These are phyloP conservation scores for Diplogelasinospora grovesii DNA, from an alignment of 495 filamentous ascomycete species.

Conservation along the genomic window DNA sequence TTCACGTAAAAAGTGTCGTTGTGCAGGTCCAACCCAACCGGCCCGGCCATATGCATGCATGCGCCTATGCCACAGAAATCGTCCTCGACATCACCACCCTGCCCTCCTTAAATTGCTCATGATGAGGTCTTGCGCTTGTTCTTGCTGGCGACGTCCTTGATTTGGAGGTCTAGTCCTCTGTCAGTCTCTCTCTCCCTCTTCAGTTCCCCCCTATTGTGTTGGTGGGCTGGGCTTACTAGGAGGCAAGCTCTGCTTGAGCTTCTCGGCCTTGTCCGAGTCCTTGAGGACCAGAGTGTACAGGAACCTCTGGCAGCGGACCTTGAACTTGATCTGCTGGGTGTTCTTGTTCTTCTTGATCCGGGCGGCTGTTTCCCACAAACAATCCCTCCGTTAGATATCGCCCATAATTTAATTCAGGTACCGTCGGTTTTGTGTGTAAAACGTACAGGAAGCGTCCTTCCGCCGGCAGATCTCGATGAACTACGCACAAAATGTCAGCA, in stretches of 20 bases:
- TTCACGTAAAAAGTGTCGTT: not conserved
- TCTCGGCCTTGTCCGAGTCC: constrained; percentile 98
- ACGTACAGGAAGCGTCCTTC: constrained; percentile 94
- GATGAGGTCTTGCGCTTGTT: constrained; percentile 38
- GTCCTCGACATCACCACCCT: constrained; percentile 6
- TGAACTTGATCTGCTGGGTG: constrained; percentile 94
- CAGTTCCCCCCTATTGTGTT: not conserved
- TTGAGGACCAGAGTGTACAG: constrained; percentile 97
- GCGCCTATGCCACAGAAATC: not conserved
- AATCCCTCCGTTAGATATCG: constrained; percentile 2
- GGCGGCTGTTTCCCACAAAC: too few species aligned
- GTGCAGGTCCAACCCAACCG: not conserved
- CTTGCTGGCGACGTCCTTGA: constrained; percentile 45
- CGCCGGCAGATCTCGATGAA: constrained; percentile 99
- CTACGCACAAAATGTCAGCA: constrained; percentile 42
- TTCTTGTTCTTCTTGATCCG: constrained; percentile 95
- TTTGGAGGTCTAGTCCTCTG: constrained; percentile 32
- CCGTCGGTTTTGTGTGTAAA: constrained; percentile 1
- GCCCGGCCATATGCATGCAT: constrained; percentile 9
- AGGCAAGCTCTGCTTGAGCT: constrained; percentile 97
- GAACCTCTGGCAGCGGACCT: constrained; percentile 93
- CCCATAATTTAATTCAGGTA: not conserved
- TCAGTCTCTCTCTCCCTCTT: constrained; percentile 5
- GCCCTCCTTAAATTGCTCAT: constrained; percentile 8
- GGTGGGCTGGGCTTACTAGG: constrained; percentile 60